Conservation (phyloP, 768 basidiomycete genomes). For the Leccinum longicurvipes region DNA sequence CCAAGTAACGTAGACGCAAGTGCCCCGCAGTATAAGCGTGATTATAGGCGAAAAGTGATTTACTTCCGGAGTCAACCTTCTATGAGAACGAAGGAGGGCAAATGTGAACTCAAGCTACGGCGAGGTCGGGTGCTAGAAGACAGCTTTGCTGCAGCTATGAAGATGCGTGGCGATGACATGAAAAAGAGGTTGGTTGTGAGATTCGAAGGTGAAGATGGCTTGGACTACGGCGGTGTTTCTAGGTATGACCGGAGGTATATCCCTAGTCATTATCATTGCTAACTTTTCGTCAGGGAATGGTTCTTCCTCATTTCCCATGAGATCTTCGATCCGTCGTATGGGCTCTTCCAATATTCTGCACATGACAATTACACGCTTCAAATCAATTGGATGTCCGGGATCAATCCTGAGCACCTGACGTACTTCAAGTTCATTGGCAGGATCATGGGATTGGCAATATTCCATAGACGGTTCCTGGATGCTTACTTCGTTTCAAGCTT, state of each 20-base stretch:
- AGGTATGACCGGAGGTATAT: constrained; percentile 41
- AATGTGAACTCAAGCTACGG: constrained; percentile 83
- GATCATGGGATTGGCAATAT: constrained; percentile 69
- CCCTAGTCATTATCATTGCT: not conserved
- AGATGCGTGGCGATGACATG: constrained; percentile 64
- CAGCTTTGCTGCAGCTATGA: constrained; percentile 83
- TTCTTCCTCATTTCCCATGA: constrained; percentile 83
- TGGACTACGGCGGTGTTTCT: constrained; percentile 77
- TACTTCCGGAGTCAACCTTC: constrained; percentile 92
- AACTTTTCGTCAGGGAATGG: constrained; percentile 58
- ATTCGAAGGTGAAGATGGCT: constrained; percentile 77
- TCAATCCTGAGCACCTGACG: constrained; percentile 73
- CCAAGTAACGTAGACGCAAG: constrained; percentile 80
- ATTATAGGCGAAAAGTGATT: constrained; percentile 87
- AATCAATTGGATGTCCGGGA: constrained; percentile 72
- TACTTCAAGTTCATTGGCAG: constrained; percentile 84
- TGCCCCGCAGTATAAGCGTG: constrained; percentile 94
- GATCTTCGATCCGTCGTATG: constrained; percentile 79
- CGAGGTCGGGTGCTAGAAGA: constrained; percentile 83
- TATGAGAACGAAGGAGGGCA: constrained; percentile 71
- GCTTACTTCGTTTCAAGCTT: constrained; percentile 77
- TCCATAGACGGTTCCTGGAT: constrained; percentile 76
- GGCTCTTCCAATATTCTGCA: constrained; percentile 78
- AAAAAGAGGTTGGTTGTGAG: constrained; percentile 69
- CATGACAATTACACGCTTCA: constrained; percentile 80